Base-by-base conservation (phyloP, 2,329 filamentous ascomycete species). In the Bipolaris oryzae region DNA sequence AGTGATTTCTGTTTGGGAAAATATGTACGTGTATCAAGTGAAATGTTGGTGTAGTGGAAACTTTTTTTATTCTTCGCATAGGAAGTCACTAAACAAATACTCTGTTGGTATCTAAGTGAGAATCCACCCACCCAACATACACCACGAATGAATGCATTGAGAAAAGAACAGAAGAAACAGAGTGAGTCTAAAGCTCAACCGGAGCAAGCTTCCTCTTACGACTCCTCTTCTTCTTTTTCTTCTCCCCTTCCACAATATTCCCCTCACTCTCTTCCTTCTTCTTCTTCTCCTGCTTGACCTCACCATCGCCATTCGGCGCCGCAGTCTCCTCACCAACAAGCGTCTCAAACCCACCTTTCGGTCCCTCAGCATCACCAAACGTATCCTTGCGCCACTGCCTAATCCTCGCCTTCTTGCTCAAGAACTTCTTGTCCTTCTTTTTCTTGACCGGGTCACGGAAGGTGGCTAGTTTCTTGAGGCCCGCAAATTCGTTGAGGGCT, bases 401-500 rank as follows among this genome's bases (percentile, higher is more conserved):
- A 58, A 99, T 81, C 18, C 94, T 84, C 7, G 91, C 91, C 80
- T 98, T 98, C 85, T 98, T 99, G 63, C 91, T 90, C 28, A 98
- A 83, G 68, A 86, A 85, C 82, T 96, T 96, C 79, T 88, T 87
- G 73, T 99, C 95, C 69, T 89, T 90, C 65, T 85, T 84, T 83
- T 98, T 98, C 84, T 96, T 95, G 69, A 93, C 90, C 3, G 83
- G 81, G 73, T 97, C 93, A 54, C 95, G 85, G 81, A 95, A 99
- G 5, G 90, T 83, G 4, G 94, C 93, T 57, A 97, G 85, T 80
- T 97, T 98, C 84, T 99, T 99, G 70, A 99, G 81, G 6, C 95
- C 94, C 5, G 89, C 94, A 72, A 89, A 99, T 63, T 93, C 84
- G 76, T 99, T 99, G 63, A 99, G 85, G 51, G 89, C 87, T 44